A percentile compares a stretch with the other conserved stretches of the same genome.
Evolutionary conservation across 495 filamentous ascomycete species (phyloP).

Genomic region (Lasiosphaeria miniovina): DNA sequence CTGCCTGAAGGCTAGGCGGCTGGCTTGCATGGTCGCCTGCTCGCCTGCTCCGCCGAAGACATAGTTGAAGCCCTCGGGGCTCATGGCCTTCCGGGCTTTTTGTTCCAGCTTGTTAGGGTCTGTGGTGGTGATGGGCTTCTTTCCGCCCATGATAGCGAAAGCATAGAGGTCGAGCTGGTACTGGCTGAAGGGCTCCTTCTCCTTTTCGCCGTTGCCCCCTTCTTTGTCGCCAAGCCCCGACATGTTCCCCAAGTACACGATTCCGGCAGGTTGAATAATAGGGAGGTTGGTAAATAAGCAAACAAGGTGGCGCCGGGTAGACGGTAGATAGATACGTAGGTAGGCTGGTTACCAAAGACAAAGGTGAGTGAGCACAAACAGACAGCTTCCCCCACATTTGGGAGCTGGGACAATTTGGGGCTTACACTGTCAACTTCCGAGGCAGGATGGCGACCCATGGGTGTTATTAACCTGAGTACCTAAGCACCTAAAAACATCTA

Average conservation of each 20-base stretch:
- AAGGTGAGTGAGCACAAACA: no score
- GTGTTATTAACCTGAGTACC: no score
- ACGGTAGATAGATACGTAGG: no score
- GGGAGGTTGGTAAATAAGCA: no score
- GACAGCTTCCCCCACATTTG: no score
- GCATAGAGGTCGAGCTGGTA: constrained; percentile 51
- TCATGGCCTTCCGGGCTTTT: constrained; percentile 50
- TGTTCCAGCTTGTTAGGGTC: constrained; percentile 59
- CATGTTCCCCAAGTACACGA: constrained; percentile 2
- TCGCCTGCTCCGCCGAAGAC: constrained; percentile 64
- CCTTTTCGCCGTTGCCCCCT: constrained; percentile 39
- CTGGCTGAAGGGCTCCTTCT: constrained; percentile 24
- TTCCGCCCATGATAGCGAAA: constrained; percentile 46
- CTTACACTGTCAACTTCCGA: no score
- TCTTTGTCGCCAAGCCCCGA: constrained; percentile 28
- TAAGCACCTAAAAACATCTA: no score
- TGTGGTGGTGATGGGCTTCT: constrained; percentile 54
- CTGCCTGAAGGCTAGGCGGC: constrained; percentile 61
- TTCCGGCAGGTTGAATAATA: no score
- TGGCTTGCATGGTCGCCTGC: constrained; percentile 62
- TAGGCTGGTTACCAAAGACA: no score
- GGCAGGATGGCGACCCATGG: no score
- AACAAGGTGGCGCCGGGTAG: no score
- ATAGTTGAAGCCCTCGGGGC: constrained; percentile 54
- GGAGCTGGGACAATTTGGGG: no score